Base-by-base conservation (phyloP, 805 yeast genomes). In the Sugiyamaella smithiae region DNA sequence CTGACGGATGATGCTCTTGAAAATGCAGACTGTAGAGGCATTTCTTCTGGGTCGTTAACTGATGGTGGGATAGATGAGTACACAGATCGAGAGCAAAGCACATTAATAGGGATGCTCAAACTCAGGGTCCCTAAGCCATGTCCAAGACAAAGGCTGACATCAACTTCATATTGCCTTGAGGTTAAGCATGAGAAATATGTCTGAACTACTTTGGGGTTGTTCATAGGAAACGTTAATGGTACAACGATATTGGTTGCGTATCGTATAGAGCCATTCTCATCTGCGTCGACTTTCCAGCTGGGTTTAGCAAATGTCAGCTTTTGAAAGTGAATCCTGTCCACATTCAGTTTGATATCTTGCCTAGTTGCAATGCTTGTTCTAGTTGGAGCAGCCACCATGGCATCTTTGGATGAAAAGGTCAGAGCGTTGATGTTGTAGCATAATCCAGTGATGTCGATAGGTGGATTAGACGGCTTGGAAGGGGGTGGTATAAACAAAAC, bases 161-260 rank as follows among this genome's bases (percentile, higher is more conserved):
- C 28, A 17, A 52, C 4, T 32, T 52, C 52, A 23, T 52, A 52
- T 23, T 46, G 49, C 16, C 54, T 35, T 11, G 56, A 50, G 23
- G 49, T 47, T 6, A 53, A 41, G 22, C 54, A 52, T 7, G 54
- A 46, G 36, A 45, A 50, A 22, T 36, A 53, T 20, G 52, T 51
- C 14, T 48, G 48, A n/a, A 49, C 52, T 4, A 48, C 36, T 9
- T 28, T 40, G 19, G 40, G 25, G 25, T 26, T 14, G 23, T 35
- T n/a, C 4, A 28, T 32, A 2, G 55, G 55, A 28, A 51, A 48
- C 3, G 38, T 33, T 12, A 48, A 32, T n/a, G 51, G 49, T 19
- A 49, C 7, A 8, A 29, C 12, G 14, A 49, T n/a, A 17, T 41
- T n/a, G 5, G 52, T 20, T 3, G 19, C 19, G 23, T 42, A 36